Percentiles rank a stretch among this genome's conserved stretches.
Evolutionary conservation across 495 filamentous ascomycete genomes (phyloP).

Genomic region (Aspergillus wentii): DNA sequence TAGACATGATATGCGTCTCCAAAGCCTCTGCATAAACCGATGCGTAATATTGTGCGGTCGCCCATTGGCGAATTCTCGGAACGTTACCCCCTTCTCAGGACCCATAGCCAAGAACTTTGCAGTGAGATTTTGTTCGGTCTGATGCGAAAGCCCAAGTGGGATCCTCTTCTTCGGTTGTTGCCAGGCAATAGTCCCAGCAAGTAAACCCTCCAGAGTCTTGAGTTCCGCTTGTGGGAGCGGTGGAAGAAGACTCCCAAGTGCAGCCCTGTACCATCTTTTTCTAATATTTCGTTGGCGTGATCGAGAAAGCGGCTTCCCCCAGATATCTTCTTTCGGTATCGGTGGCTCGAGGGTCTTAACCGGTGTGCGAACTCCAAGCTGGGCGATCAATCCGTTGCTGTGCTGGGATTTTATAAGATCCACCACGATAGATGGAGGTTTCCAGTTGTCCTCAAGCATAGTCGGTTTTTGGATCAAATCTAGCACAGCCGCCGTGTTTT

Average conservation of each 20-base stretch:
- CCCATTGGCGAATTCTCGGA: slow-evolving; percentile 21
- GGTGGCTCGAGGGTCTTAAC: slow-evolving; percentile 40
- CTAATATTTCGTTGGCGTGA: slow-evolving; percentile 54
- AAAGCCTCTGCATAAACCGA: slow-evolving; percentile 42
- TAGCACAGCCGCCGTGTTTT: slow-evolving; percentile 20
- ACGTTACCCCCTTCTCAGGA: slow-evolving; percentile 31
- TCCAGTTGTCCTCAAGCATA: slow-evolving; percentile 29
- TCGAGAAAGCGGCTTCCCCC: slow-evolving; percentile 52
- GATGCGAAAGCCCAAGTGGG: too few relatives aligned
- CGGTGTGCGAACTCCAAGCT: slow-evolving; percentile 17
- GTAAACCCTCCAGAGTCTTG: slow-evolving; percentile 53
- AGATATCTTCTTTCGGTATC: slow-evolving; percentile 58
- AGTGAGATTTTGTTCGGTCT: slow-evolving; percentile 2
- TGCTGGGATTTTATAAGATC: slow-evolving; percentile 35
- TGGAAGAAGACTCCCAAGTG: slow-evolving; percentile 57
- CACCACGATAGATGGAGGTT: slow-evolving; percentile 24
- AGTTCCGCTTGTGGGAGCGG: slow-evolving; percentile 68
- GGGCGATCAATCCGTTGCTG: slow-evolving; percentile 14
- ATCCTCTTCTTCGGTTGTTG: slow-evolving; percentile 33
- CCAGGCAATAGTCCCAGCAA: slow-evolving; percentile 45
- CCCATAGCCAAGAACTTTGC: slow-evolving; percentile 23
- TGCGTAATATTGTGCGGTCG: slow-evolving; percentile 37
- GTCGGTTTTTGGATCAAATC: slow-evolving; percentile 12
- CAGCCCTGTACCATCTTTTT: slow-evolving; percentile 51
- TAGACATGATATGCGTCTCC: slow-evolving; percentile 35